These are phyloP conservation scores for Ceratocystis alfenasii DNA, from an alignment of 2,329 filamentous ascomycete species.

Conservation along the genomic window DNA sequence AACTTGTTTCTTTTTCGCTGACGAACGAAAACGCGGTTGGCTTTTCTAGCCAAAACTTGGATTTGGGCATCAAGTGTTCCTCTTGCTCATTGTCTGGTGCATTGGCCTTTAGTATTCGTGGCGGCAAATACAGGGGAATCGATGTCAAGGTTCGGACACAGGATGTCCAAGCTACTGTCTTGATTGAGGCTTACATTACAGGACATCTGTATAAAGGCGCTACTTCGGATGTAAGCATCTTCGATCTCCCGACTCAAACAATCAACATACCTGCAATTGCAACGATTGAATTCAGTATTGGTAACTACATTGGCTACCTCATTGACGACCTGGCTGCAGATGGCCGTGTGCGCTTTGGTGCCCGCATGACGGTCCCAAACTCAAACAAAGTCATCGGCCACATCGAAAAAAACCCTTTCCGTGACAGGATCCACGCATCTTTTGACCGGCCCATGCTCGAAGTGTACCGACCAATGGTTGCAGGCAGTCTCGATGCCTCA, in stretches of 20 bases:
- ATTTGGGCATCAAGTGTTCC: conserved; percentile 11
- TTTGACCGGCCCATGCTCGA: conserved; percentile 5
- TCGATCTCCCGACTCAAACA: not conserved
- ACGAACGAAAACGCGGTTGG: conserved; percentile 6
- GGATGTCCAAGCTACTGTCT: conserved; percentile 1
- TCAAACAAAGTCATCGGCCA: conserved; percentile 12
- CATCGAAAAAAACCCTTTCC: not conserved
- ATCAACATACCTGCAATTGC: conserved; percentile 1
- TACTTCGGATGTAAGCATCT: not conserved
- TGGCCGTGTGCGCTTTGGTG: conserved; percentile 9
- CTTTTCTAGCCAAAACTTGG: not conserved
- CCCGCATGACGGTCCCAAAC: conserved; percentile 20
- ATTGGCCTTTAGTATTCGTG: not conserved
- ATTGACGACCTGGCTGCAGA: conserved; percentile 10
- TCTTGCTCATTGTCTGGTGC: conserved; percentile 1
- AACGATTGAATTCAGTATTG: not conserved
- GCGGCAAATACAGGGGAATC: not conserved
- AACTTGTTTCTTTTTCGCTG: not conserved
- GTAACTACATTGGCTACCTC: conserved; percentile 16
- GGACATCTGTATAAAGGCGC: not conserved
- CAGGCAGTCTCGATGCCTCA: conserved; percentile 9
- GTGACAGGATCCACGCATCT: not conserved
- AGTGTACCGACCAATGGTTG: conserved; percentile 11
- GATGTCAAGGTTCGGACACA: conserved; percentile 10
- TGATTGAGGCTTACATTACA: conserved; percentile 11